A percentile compares a stretch with the other conserved stretches of the same genome.
These are phyloP conservation scores for Microcyclosporella mali DNA, from an alignment of 2,329 filamentous ascomycete genomes.

Conservation along the genomic window DNA sequence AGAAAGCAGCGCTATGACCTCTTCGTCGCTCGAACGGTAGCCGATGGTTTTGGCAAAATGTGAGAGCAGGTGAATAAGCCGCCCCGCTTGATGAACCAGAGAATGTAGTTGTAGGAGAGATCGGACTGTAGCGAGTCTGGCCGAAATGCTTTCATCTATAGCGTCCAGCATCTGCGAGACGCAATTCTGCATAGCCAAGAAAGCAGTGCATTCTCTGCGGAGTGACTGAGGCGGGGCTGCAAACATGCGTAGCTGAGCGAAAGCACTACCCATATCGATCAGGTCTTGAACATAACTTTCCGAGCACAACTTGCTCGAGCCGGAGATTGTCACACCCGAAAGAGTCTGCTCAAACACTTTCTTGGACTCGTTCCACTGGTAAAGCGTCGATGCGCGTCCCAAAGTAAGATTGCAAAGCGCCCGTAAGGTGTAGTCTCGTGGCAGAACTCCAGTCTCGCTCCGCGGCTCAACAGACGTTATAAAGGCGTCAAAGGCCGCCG, in stretches of 20 bases:
- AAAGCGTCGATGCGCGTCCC: conserved; percentile 67
- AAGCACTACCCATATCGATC: conserved; percentile 32
- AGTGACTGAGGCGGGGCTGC: neutral
- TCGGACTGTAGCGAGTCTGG: conserved; percentile 21
- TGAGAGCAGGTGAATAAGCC: conserved; percentile 17
- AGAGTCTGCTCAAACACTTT: conserved; percentile 47
- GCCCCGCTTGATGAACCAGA: conserved; percentile 36
- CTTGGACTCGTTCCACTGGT: conserved; percentile 52
- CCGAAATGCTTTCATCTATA: conserved; percentile 36
- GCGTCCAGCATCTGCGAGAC: conserved; percentile 36
- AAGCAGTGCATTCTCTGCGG: conserved; percentile 19
- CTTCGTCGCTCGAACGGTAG: conserved; percentile 16
- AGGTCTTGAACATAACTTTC: conserved; percentile 49
- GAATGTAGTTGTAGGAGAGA: conserved; percentile 39
- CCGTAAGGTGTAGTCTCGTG: conserved; percentile 33
- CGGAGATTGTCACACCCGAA: conserved; percentile 43
- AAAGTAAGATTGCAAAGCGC: conserved; percentile 62
- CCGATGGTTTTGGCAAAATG: conserved; percentile 6
- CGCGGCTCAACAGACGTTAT: conserved; percentile 40
- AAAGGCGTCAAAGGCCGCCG: conserved; percentile 60
- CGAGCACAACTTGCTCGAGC: conserved; percentile 43
- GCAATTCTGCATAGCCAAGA: conserved; percentile 38
- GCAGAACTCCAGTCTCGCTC: conserved; percentile 34
- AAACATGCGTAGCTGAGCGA: conserved; percentile 17
- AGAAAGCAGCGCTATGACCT: conserved; percentile 20